These are phyloP conservation scores for Agaricus blazei DNA, from an alignment of 768 basidiomycete genomes.

Conservation along the genomic window DNA sequence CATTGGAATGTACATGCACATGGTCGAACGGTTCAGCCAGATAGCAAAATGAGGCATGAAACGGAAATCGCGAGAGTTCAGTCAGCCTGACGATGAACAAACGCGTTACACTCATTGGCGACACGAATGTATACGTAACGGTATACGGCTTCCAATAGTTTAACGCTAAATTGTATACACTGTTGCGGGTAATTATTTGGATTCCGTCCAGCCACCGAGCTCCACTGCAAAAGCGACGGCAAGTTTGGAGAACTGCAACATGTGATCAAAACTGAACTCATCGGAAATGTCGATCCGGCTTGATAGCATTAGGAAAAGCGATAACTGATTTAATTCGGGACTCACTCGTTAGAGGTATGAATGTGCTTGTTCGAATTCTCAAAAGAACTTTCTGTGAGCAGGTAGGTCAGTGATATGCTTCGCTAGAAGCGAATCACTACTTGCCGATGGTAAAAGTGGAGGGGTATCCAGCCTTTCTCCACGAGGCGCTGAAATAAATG, in stretches of 20 bases:
- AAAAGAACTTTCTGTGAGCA: constrained; percentile 56
- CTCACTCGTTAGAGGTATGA: constrained; percentile 78
- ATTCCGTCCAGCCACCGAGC: constrained; percentile 47
- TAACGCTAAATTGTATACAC: no score
- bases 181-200: constrained; percentile 13
- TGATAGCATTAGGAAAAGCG: constrained; percentile 13
- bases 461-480: constrained; percentile 82
- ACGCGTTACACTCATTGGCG: no score
- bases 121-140: no score
- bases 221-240: constrained; percentile 78
- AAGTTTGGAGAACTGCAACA: constrained; percentile 85
- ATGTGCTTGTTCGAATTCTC: constrained; percentile 80
- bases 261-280: constrained; percentile 89
- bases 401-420: constrained; percentile 11
- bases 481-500: constrained; percentile 53
- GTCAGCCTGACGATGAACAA: no score
- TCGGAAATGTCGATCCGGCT: constrained; percentile 81
- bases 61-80: no score
- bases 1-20: no score
- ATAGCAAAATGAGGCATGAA: no score
- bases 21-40: not conserved
- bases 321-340: constrained; percentile 11
- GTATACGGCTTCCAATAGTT: no score
- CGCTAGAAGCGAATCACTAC: constrained; percentile 19
- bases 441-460: constrained; percentile 79